Percentiles rank a stretch among this genome's conserved stretches.
These are phyloP conservation scores for Colletotrichum incanum DNA, from an alignment of 2,329 filamentous ascomycete genomes.

Conservation along the genomic window DNA sequence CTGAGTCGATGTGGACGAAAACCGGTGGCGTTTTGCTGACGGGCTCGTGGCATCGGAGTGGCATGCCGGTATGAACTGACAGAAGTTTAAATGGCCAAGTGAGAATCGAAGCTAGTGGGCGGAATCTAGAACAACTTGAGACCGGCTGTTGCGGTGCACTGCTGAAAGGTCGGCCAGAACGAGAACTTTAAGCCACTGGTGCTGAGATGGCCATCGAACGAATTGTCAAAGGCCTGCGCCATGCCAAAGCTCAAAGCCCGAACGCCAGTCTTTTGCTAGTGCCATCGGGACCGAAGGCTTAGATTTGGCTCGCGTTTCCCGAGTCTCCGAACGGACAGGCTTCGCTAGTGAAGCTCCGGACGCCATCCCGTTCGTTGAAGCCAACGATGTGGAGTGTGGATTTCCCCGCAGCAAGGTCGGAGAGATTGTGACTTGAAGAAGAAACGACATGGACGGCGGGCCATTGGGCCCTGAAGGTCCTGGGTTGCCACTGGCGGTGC, in stretches of 20 bases:
- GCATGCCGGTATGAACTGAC: constrained; percentile 26
- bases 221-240: background rate
- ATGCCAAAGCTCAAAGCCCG: constrained; percentile 26
- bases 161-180: background rate
- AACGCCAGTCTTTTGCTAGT: constrained; percentile 16
- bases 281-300: constrained; percentile 33
- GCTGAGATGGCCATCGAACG: constrained; percentile 21
- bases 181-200: constrained; percentile 16
- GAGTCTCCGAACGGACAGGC: constrained; percentile 23
- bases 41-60: background rate
- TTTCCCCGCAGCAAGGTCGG: background rate
- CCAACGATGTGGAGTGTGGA: background rate
- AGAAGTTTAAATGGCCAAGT: constrained; percentile 24
- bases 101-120: constrained; percentile 13
- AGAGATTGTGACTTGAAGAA: background rate
- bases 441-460: background rate
- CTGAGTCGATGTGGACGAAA: background rate
- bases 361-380: constrained; percentile 19
- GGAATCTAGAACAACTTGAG: constrained; percentile 31
- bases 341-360: constrained; percentile 15
- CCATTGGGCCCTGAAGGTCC: background rate
- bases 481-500: background rate
- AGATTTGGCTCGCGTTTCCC: constrained; percentile 17
- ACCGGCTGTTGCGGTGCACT: constrained; percentile 1
- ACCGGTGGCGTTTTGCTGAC: constrained; percentile 1